Base-by-base conservation (phyloP, 345 rosid species). In the Camelina laxa region DNA sequence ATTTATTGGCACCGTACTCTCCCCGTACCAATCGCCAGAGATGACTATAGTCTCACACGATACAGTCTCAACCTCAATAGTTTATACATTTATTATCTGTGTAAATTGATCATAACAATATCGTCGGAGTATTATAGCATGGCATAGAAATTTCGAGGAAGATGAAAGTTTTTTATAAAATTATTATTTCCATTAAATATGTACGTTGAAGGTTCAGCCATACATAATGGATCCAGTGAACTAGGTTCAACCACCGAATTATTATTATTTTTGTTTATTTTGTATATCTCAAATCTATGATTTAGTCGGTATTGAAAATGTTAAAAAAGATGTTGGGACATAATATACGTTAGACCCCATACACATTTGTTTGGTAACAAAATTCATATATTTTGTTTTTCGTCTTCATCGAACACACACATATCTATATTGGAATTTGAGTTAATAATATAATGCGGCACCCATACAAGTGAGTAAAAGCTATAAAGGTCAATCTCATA, bases 131-230 rank as follows among this genome's bases (percentile, higher is more conserved):
- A 27, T 61, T 33, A 76, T 58, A 76, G 42, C 44, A 62, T 62
- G 60, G 60, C 65, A 16, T 45, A 42, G 75, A 76, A 54, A 44
- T 62, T 55, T 69, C 70, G 50, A 62, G 65, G 80, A 76, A 76
- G 42, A 55, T 58, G 50, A 22, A 62, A 8, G 10, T 15, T 13
- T 51, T 55, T 36, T 66, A 35, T 36, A 3, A 17, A 17, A 10
- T 27, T 16, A 4, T 1, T 16, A 5, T 66, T 36, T 2, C 65
- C 65, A 54, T 62, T 16, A 31, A 61, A 44, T 69, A 69, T 68
- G 69, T 75, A 68, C 63, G 57, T 68, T 68, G 63, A 67, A 75
- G 57, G 39, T 75, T 60, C 74, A 51, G 24, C 48, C 27, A 42
- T 68, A 49, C 7, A 53, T n/a, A 67, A 53, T 75, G 41, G 64